A percentile compares a stretch with the other conserved stretches of the same genome.
Evolutionary conservation across 75 land plant genomes (phyloP).

Genomic region (Ceratopteris richardii): DNA sequence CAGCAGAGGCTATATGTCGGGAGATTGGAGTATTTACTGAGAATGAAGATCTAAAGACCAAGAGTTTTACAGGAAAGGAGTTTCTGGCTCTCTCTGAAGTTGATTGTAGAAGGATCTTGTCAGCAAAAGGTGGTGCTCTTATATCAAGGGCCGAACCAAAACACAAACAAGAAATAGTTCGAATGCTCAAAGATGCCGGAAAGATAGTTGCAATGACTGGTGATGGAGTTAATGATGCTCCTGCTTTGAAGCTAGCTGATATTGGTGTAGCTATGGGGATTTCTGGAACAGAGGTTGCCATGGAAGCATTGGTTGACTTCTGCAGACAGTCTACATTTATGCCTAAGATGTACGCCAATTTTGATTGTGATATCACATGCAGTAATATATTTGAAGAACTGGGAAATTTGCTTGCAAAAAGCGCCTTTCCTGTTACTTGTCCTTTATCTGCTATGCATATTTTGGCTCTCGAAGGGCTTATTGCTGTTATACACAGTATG

Average conservation of each 20-base stretch:
- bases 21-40: conserved; percentile 65
- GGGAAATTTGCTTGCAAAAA: no score
- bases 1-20: conserved; percentile 83
- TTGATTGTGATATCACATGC: no score
- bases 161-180: no score
- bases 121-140: conserved; percentile 57
- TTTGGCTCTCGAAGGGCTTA: no score
- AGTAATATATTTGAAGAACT: no score
- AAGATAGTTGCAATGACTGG: conserved; percentile 96
- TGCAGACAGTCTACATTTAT: no score
- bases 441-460: no score
- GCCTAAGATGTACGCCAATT: no score
- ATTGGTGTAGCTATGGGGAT: no score
- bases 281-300: conserved; percentile 94
- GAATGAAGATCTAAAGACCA: conserved; percentile 36
- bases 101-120: conserved; percentile 37
- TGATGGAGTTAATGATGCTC: conserved; percentile 96
- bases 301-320: no score
- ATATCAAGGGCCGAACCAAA: conserved; percentile 87
- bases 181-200: conserved; percentile 72
- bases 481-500: no score
- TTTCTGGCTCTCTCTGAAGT: conserved; percentile 48
- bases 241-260: conserved; percentile 90
- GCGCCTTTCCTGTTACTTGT: no score
- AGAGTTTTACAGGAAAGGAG: conserved; percentile 76